A percentile compares a stretch with the other conserved stretches of the same genome.
phyloP scores from a whole-genome alignment of 2,329 filamentous ascomycete genomes.

The Fusarium sp. region DNA sequence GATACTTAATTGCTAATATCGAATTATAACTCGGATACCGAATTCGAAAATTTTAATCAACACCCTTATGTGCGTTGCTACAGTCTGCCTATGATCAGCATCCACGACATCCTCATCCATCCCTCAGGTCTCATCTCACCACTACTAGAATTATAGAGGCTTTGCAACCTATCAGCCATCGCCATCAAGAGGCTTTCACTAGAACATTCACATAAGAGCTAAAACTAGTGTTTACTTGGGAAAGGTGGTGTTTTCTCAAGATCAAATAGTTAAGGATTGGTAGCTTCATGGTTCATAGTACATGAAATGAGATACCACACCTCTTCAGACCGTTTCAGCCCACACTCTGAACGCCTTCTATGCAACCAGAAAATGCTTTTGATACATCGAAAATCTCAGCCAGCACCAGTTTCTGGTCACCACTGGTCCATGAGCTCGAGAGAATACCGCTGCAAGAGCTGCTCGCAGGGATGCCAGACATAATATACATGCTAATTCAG shows the following conservation, averaged over 20 bases:
- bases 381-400: neutral
- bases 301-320: neutral
- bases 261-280: neutral
- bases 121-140: neutral
- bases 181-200: neutral
- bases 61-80: neutral
- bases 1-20: neutral
- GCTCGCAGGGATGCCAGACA: neutral
- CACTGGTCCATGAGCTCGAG: neutral
- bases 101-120: neutral
- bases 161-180: neutral
- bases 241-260: neutral
- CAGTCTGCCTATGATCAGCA: neutral
- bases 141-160: neutral
- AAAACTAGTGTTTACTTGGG: neutral
- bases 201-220: neutral
- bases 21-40: neutral
- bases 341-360: conserved; percentile 6
- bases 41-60: neutral
- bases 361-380: neutral
- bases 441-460: neutral
- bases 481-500: neutral
- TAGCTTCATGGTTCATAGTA: neutral
- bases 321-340: neutral
- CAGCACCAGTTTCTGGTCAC: neutral